These are phyloP conservation scores for Teratosphaeria nubilosa DNA, from an alignment of 2,329 filamentous ascomycete genomes.

Conservation along the genomic window DNA sequence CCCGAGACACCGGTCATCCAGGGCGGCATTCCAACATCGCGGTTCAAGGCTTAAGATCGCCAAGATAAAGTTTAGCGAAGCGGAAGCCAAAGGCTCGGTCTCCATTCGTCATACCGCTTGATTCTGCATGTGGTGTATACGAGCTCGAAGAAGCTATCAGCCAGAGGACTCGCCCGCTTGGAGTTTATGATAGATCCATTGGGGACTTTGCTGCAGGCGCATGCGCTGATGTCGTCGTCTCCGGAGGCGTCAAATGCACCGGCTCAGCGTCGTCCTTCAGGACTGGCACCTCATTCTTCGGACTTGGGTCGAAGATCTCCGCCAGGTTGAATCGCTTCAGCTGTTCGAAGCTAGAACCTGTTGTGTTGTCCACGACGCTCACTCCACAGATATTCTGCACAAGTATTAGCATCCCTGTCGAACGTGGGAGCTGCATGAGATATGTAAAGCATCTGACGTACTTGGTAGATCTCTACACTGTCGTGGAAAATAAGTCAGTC, in stretches of 20 bases:
- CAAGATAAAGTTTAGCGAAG: neutral
- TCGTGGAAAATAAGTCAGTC: neutral
- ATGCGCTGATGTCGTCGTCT: neutral
- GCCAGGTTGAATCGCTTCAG: slow-evolving; percentile 66
- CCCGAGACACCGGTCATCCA: neutral
- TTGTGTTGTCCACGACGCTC: slow-evolving; percentile 57
- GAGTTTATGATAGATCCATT: neutral
- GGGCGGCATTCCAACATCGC: neutral
- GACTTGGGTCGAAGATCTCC: slow-evolving; percentile 53
- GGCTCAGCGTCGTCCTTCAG: neutral
- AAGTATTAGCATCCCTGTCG: slow-evolving; percentile 3
- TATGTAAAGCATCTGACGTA: slow-evolving; percentile 29
- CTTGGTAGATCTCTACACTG: slow-evolving; percentile 66
- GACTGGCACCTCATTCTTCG: slow-evolving; percentile 18
- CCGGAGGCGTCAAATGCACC: neutral
- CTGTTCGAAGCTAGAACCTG: slow-evolving; percentile 50
- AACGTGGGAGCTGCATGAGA: neutral
- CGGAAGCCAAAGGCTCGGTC: neutral
- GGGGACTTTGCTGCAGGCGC: neutral
- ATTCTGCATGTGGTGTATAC: neutral
- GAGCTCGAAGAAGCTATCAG: neutral
- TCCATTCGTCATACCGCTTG: neutral
- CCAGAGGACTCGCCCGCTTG: neutral
- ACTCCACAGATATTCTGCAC: slow-evolving; percentile 62
- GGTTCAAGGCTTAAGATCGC: neutral